These are phyloP conservation scores for Pythium sukuiense DNA, from an alignment of 352 stramenopile species.

Conservation along the genomic window DNA sequence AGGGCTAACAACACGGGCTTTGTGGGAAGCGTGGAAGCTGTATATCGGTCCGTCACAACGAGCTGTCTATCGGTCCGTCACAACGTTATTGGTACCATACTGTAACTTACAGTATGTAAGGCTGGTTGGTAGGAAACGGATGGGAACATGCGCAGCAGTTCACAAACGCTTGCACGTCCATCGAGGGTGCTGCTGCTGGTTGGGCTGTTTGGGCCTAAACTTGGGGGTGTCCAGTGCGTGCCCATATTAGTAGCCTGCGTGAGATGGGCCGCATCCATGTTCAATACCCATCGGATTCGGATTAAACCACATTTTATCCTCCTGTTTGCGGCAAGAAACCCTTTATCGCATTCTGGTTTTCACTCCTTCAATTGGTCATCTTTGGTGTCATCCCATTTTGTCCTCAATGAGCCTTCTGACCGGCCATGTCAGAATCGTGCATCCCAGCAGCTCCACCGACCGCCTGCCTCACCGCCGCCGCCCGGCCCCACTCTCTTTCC, in stretches of 20 bases:
- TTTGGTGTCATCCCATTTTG: not conserved
- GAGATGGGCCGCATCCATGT: conserved; percentile 9
- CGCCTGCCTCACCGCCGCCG: conserved; percentile 23
- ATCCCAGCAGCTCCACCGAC: not conserved
- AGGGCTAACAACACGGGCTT: too few species aligned
- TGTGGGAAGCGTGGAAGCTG: too few species aligned
- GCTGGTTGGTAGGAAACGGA: not conserved
- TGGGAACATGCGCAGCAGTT: not conserved
- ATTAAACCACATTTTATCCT: not conserved
- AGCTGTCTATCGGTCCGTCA: too few species aligned
- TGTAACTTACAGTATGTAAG: too few species aligned
- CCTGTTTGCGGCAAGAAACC: too few species aligned
- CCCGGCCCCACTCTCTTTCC: conserved; percentile 14
- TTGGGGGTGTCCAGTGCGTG: conserved; percentile 3
- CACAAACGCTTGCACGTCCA: not conserved
- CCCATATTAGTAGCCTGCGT: conserved; percentile 8
- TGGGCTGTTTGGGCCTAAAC: too few species aligned
- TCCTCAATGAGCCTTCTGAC: not conserved
- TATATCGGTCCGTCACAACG: too few species aligned
- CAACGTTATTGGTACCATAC: too few species aligned
- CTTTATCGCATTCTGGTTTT: too few species aligned
- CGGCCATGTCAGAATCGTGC: not conserved
- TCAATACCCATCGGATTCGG: not conserved
- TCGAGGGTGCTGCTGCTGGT: not conserved
- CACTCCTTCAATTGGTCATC: too few species aligned